phyloP scores from a whole-genome alignment of 352 stramenopile genomes.

The Peronospora tabacina region DNA sequence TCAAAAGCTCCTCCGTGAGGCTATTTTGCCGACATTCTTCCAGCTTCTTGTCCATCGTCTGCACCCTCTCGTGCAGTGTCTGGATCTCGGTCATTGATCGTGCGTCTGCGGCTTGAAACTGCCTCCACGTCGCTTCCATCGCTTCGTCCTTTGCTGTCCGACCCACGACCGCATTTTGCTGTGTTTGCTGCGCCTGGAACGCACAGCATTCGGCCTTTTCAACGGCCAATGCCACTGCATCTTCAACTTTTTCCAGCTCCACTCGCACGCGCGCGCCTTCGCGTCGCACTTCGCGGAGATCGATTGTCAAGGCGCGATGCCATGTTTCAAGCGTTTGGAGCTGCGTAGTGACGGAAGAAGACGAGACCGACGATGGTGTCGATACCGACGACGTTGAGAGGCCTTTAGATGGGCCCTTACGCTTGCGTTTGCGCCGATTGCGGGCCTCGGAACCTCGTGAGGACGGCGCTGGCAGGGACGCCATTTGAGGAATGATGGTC shows the following conservation, averaged over 20 bases:
- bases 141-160: conserved; percentile 11
- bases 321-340: conserved; percentile 30
- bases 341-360: conserved; percentile 7
- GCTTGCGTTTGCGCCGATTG: conserved; percentile 36
- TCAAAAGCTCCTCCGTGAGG: conserved; percentile 48
- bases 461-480: conserved; percentile 25
- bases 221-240: conserved; percentile 28
- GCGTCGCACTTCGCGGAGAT: conserved; percentile 27
- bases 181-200: conserved; percentile 10
- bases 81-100: conserved; percentile 7
- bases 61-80: conserved; percentile 21
- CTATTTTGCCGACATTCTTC: conserved; percentile 13
- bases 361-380: not conserved
- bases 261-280: conserved; percentile 32
- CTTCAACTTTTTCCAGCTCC: conserved; percentile 38
- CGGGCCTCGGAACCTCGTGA: conserved; percentile 7
- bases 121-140: conserved; percentile 2
- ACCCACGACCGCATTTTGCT: conserved; percentile 1
- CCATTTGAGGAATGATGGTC: conserved; percentile 18
- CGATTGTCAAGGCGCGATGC: conserved; percentile 26
- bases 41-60: conserved; percentile 22
- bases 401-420: conserved; percentile 5
- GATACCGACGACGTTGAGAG: not conserved
- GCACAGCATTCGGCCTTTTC: conserved; percentile 27
- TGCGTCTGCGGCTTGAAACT: not conserved